These are phyloP conservation scores for Ganoderma multipileum DNA, from an alignment of 1,284 basidiomycete species.

Conservation along the genomic window DNA sequence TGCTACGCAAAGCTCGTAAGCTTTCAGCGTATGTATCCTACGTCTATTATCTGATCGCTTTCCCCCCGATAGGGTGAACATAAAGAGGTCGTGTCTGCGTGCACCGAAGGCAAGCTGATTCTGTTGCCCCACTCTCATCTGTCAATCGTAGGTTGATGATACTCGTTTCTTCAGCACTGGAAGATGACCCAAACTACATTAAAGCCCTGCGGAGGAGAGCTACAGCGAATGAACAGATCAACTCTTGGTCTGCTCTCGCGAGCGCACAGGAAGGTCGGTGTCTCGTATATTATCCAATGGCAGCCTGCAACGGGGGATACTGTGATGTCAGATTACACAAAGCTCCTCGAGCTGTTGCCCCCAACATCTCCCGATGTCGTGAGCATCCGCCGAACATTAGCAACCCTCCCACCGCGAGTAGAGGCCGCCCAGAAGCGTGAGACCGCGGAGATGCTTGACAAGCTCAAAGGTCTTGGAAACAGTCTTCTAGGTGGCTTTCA, in stretches of 20 bases:
- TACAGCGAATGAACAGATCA: slow-evolving; percentile 80
- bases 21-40: slow-evolving; percentile 1
- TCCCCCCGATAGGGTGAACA: slow-evolving; percentile 63
- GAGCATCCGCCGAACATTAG: slow-evolving; percentile 58
- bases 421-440: slow-evolving; percentile 85
- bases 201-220: slow-evolving; percentile 93
- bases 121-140: slow-evolving; percentile 6
- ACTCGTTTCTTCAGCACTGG: slow-evolving; percentile 65
- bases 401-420: slow-evolving; percentile 67
- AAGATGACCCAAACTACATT: slow-evolving; percentile 83
- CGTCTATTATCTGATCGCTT: neutral
- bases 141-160: slow-evolving; percentile 10
- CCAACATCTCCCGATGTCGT: slow-evolving; percentile 57
- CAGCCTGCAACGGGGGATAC: slow-evolving; percentile 5
- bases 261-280: slow-evolving; percentile 83
- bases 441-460: slow-evolving; percentile 91
- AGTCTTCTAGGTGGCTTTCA: slow-evolving; percentile 77
- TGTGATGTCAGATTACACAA: slow-evolving; percentile 72
- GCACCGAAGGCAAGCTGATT: slow-evolving; percentile 64
- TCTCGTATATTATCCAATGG: neutral
- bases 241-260: slow-evolving; percentile 83
- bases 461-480: slow-evolving; percentile 94
- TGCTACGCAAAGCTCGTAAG: slow-evolving; percentile 79
- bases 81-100: slow-evolving; percentile 78
- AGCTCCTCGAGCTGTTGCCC: slow-evolving; percentile 69